Percentiles rank a stretch among this genome's conserved stretches.
phyloP scores from a whole-genome alignment of 805 yeast species.

The Saturnispora diversa region DNA sequence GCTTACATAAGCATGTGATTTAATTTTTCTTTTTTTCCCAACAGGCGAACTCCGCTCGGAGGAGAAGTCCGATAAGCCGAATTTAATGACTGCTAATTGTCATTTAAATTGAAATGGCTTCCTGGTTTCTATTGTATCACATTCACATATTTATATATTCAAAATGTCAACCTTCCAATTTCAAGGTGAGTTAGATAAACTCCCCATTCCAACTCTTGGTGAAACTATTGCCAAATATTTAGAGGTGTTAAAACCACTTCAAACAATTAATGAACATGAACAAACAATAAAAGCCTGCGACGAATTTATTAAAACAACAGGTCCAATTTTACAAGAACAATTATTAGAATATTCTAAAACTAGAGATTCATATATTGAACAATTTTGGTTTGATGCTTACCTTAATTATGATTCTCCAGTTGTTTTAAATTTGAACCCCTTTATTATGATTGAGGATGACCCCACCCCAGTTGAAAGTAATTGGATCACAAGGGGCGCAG shows the following conservation, averaged over 20 bases:
- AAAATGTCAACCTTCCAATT: conserved; percentile 39
- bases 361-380: conserved; percentile 78
- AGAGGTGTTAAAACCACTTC: conserved; percentile 67
- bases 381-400: conserved; percentile 91
- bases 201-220: conserved; percentile 73
- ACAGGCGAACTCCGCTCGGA: conserved; percentile 7
- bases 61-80: conserved; percentile 11
- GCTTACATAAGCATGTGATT: too few species aligned
- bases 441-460: conserved; percentile 83
- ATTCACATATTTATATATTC: neutral
- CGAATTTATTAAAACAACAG: conserved; percentile 47
- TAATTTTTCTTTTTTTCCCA: too few species aligned
- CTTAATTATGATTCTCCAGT: conserved; percentile 82
- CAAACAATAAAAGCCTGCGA: conserved; percentile 52
- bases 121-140: neutral
- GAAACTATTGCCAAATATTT: conserved; percentile 63
- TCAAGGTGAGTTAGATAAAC: conserved; percentile 51
- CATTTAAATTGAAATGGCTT: conserved; percentile 1
- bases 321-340: conserved; percentile 52
- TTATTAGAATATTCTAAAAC: conserved; percentile 54
- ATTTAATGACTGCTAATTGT: conserved; percentile 7
- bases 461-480: conserved; percentile 61
- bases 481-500: conserved; percentile 76
- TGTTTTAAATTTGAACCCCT: conserved; percentile 86
- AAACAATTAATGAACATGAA: conserved; percentile 62